These are phyloP conservation scores for Hawksworthiomyces lignivorus DNA, from an alignment of 2,329 filamentous ascomycete genomes.

Conservation along the genomic window DNA sequence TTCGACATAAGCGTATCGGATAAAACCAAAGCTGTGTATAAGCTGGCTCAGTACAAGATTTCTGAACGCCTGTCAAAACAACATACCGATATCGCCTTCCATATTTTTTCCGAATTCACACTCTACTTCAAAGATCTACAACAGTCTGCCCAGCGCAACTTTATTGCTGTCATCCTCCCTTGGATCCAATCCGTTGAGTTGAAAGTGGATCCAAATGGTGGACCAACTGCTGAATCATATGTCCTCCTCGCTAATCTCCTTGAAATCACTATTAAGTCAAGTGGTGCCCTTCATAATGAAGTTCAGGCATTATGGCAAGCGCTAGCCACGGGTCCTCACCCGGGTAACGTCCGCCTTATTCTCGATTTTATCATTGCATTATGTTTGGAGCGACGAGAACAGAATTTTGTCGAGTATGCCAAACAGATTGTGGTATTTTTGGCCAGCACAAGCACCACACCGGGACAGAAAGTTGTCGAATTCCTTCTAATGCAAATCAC, in stretches of 20 bases:
- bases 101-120: conserved; percentile 93
- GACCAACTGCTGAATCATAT: conserved; percentile 84
- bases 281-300: conserved; percentile 83
- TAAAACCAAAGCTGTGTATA: conserved; percentile 97
- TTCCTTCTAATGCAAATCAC: conserved; percentile 86
- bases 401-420: conserved; percentile 96
- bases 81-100: conserved; percentile 81
- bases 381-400: conserved; percentile 87
- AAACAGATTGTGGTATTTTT: conserved; percentile 98
- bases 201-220: conserved; percentile 83
- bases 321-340: conserved; percentile 83
- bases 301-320: conserved; percentile 98
- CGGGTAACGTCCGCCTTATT: conserved; percentile 87
- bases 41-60: conserved; percentile 93
- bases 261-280: conserved; percentile 91
- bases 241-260: conserved; percentile 91
- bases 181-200: conserved; percentile 96
- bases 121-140: conserved; percentile 84
- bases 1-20: conserved; percentile 98
- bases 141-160: conserved; percentile 78
- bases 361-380: conserved; percentile 94
- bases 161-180: conserved; percentile 87
- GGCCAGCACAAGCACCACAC: conserved; percentile 64
- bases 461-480: conserved; percentile 87
- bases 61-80: conserved; percentile 84